Conservation (phyloP, 345 rosid species). For the Psidium guajava region DNA sequence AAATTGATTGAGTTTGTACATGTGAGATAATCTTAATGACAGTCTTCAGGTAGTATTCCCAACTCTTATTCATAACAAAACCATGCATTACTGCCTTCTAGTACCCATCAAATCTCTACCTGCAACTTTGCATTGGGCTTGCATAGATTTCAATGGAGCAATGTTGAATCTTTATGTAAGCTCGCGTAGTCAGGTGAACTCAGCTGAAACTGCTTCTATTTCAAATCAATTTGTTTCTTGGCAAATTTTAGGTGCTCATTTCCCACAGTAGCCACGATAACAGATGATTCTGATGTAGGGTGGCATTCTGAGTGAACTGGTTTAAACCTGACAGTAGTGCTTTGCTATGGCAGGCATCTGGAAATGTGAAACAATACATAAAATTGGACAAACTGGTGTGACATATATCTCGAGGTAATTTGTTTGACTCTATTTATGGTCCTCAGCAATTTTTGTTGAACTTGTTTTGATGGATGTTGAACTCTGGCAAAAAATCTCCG, state of each 20-base stretch:
- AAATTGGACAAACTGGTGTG: slow-evolving; percentile 93
- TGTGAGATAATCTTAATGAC: background rate
- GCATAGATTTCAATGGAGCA: background rate
- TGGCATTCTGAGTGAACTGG: background rate
- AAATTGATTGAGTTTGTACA: background rate
- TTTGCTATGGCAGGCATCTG: slow-evolving; percentile 58
- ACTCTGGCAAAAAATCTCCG: background rate
- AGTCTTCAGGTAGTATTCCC: background rate
- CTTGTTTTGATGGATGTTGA: background rate
- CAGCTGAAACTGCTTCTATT: background rate
- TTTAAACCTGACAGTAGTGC: background rate
- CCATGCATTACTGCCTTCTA: background rate
- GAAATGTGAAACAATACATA: slow-evolving; percentile 88
- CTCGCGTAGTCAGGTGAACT: background rate
- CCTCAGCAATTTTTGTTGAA: background rate
- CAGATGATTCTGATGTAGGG: background rate
- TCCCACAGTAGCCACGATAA: background rate
- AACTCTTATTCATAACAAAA: background rate
- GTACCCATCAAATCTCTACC: background rate
- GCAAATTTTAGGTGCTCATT: background rate
- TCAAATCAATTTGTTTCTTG: background rate
- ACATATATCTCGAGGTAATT: slow-evolving; percentile 82
- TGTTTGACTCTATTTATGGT: background rate
- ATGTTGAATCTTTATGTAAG: background rate
- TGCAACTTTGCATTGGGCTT: background rate